phyloP scores from a whole-genome alignment of 805 yeast genomes.

The Saccharomycopsis sp. region DNA sequence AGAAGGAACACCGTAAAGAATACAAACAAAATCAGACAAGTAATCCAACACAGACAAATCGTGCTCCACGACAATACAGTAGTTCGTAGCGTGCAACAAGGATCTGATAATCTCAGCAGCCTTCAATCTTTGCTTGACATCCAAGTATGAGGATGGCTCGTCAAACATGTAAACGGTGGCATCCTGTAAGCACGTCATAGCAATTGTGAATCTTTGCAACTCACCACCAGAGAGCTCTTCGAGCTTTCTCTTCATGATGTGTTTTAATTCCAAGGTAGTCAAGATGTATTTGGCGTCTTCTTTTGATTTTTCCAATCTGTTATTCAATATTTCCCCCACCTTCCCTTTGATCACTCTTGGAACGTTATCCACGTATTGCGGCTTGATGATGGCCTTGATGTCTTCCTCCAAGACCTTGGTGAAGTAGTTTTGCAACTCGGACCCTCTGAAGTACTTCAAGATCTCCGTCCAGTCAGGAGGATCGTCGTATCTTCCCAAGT shows the following conservation, averaged over 20 bases:
- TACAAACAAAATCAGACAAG: conserved; percentile 93
- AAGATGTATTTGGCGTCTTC: conserved; percentile 60
- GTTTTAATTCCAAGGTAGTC: conserved; percentile 63
- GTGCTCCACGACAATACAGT: conserved; percentile 97
- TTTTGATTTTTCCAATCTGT: conserved; percentile 62
- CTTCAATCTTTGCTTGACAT: conserved; percentile 96
- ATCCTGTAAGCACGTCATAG: conserved; percentile 89
- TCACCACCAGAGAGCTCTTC: conserved; percentile 95
- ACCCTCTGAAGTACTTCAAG: conserved; percentile 86
- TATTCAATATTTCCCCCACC: conserved; percentile 77
- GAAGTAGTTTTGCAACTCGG: conserved; percentile 93
- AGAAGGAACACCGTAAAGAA: conserved; percentile 95
- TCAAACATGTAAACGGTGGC: conserved; percentile 99
- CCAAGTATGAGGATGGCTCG: conserved; percentile 97
- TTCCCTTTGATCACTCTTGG: conserved; percentile 94
- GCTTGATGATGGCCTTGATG: conserved; percentile 95
- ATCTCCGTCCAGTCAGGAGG: conserved; percentile 98
- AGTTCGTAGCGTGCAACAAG: conserved; percentile 63
- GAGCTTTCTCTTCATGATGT: conserved; percentile 81
- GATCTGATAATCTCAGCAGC: conserved; percentile 95
- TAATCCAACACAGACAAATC: conserved; percentile 97
- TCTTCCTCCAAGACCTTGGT: conserved; percentile 90
- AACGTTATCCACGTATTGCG: conserved; percentile 96
- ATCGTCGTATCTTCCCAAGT: conserved; percentile 85
- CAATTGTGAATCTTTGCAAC: conserved; percentile 96